Percentiles rank a stretch among this genome's conserved stretches.
Evolutionary conservation across 805 yeast genomes (phyloP).

Genomic region (Schwanniomyces polymorphus): DNA sequence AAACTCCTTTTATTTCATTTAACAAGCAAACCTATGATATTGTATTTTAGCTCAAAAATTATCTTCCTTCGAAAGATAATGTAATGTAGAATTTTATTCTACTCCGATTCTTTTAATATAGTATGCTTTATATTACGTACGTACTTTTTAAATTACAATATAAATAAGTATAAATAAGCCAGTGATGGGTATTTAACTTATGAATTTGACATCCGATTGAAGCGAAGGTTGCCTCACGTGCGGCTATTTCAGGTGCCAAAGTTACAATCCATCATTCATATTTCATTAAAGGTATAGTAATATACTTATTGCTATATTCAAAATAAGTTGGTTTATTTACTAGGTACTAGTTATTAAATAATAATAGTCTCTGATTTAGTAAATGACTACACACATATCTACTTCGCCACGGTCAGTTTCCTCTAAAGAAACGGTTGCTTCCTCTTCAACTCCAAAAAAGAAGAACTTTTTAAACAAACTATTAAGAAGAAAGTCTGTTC

Average conservation of each 20-base stretch:
- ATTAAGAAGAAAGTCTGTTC: constrained; percentile 10
- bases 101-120: not conserved
- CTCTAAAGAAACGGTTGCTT: not conserved
- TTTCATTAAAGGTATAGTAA: no score
- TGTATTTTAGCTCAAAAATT: not conserved
- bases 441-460: constrained; percentile 5
- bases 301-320: no score
- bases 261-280: no score
- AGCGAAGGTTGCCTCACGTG: no score
- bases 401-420: constrained; percentile 3
- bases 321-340: no score
- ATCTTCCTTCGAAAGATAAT: not conserved
- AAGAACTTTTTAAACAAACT: constrained; percentile 12
- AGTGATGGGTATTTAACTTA: no score
- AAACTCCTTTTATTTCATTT: not conserved
- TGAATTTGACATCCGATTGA: no score
- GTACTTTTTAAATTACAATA: not conserved
- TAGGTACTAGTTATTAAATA: no score
- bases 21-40: not conserved
- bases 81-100: not conserved
- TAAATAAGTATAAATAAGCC: not conserved
- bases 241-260: no score
- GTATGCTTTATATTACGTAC: not conserved
- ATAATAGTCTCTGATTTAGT: not conserved
- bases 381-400: constrained; percentile 2